Evolutionary conservation across 306 rosid species (phyloP).

Genomic region (Rosa persica): DNA sequence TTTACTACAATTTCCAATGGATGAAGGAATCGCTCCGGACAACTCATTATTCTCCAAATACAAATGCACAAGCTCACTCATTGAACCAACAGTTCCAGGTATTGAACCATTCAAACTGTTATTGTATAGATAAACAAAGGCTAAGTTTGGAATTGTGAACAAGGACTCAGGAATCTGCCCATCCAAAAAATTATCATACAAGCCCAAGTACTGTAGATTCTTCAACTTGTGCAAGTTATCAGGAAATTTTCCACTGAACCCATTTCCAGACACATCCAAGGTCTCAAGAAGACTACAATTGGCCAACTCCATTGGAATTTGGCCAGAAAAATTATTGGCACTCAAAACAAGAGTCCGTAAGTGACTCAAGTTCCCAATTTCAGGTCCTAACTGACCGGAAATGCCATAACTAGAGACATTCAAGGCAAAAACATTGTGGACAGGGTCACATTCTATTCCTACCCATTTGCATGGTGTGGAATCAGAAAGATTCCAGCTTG

Average conservation of each 20-base stretch:
- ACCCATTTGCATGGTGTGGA: constrained; percentile 78
- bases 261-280: constrained; percentile 47
- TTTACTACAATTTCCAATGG: constrained; percentile 60
- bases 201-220: constrained; percentile 27
- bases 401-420: constrained; percentile 48
- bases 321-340: constrained; percentile 40
- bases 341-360: constrained; percentile 43
- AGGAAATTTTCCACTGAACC: constrained; percentile 51
- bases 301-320: constrained; percentile 44
- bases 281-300: constrained; percentile 41
- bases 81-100: constrained; percentile 52
- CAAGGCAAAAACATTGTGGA: constrained; percentile 44
- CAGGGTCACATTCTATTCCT: constrained; percentile 58
- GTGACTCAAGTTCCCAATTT: constrained; percentile 41
- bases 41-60: constrained; percentile 41
- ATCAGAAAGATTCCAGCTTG: constrained; percentile 60
- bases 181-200: constrained; percentile 35
- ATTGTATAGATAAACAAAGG: constrained; percentile 27
- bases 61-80: constrained; percentile 34
- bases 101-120: constrained; percentile 57
- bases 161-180: constrained; percentile 54
- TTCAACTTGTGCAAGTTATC: constrained; percentile 33
- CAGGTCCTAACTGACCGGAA: constrained; percentile 55
- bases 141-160: constrained; percentile 41
- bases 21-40: constrained; percentile 61